Evolutionary conservation across 768 basidiomycete species (phyloP).

Genomic region (Crepidotus variabilis): DNA sequence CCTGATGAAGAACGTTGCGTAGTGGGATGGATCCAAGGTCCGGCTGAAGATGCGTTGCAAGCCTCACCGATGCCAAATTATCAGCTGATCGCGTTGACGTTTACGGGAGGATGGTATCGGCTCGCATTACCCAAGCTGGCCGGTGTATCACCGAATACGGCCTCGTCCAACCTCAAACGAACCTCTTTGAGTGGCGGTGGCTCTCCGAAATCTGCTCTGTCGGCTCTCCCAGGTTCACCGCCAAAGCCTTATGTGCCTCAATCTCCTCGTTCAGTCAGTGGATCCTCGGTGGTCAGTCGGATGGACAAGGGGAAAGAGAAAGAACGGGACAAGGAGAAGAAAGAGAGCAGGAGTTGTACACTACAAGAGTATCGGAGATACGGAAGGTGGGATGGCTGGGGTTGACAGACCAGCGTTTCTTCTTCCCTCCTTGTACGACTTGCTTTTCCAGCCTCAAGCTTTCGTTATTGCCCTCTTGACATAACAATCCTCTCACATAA

Average conservation of each 20-base stretch:
- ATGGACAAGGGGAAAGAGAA: conserved; percentile 60
- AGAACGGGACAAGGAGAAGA: conserved; percentile 52
- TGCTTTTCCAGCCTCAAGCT: too few relatives aligned
- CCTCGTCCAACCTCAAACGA: background rate
- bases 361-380: conserved; percentile 78
- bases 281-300: conserved; percentile 46
- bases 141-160: conserved; percentile 11
- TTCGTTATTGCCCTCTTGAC: background rate
- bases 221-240: conserved; percentile 8
- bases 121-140: conserved; percentile 53
- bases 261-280: conserved; percentile 48
- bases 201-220: background rate
- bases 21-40: conserved; percentile 77
- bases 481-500: background rate
- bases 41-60: conserved; percentile 32
- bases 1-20: conserved; percentile 83
- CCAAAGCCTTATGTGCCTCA: conserved; percentile 18
- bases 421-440: background rate
- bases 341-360: conserved; percentile 61
- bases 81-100: conserved; percentile 84
- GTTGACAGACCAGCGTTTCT: conserved; percentile 21
- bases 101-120: conserved; percentile 90
- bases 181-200: background rate
- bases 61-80: conserved; percentile 39
- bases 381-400: conserved; percentile 91